Evolutionary conservation across 306 rosid genomes (phyloP), one percentile per base, ranked within the genome.

Genomic region (Oxytropis ochrocephala): DNA sequence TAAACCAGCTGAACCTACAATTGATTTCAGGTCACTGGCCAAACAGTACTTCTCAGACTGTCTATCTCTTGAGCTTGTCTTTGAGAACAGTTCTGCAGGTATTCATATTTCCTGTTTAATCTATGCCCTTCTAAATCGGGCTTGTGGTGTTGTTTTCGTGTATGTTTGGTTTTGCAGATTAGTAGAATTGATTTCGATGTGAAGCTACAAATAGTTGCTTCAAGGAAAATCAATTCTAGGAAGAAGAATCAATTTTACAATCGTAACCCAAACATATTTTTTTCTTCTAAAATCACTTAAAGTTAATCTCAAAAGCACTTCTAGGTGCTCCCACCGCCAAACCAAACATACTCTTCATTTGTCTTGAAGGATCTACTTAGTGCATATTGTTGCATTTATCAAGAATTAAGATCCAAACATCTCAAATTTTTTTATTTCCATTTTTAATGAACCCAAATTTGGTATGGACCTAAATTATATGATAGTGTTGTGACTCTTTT

Each of bases 21-120:
- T 85, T 80, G 96, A 95, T 89, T 91, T 91, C 81, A 82, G 95
- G 87, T 78, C 89, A 83, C 86, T 91, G 71, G 99, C 99, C 73
- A 89, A 87, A 78, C 95, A 91, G 85, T 95, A 89, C 79, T 95
- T 95, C 80, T 80, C 84, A 1, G 99, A 95, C 58, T 75, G 87
- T 69, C 85, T 84, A 51, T 83, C 90, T 74, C 91, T 91, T 72
- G 89, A 89, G 81, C 87, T 95, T 70, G 95, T 85, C 72, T 95
- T 91, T 49, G 95, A 95, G 74, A 89, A 83, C 79, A 80, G 72
- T 77, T 76, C 97, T 11, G 66, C 96, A 86, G 99, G 99, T 95
- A 73, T 53, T 74, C 64, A 75, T 24, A 58, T 55, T 72, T 77
- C 61, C 50, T 32, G 13, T 64, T 33, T 47, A 70, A 41, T 51